A percentile compares a stretch with the other conserved stretches of the same genome.
Evolutionary conservation across 345 rosid species (phyloP).

Genomic region (Hibiscus syriacus): DNA sequence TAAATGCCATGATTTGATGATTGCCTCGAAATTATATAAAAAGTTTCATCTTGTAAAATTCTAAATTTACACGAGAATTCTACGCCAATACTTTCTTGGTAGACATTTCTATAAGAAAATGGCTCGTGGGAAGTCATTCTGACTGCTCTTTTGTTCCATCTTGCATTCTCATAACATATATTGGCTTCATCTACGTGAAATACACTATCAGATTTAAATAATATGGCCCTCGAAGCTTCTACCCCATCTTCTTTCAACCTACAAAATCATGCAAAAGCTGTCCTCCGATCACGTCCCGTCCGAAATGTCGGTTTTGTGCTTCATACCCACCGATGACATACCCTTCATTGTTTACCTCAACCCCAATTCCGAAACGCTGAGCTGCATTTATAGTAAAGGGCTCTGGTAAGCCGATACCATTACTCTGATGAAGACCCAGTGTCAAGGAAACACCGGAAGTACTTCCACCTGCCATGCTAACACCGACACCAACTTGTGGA

Average conservation of each 20-base stretch:
- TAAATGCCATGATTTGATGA: too few relatives aligned
- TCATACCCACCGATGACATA: conserved; percentile 50
- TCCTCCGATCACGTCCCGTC: conserved; percentile 61
- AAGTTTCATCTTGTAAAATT: conserved; percentile 3
- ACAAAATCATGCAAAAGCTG: conserved; percentile 90
- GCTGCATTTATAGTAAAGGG: conserved; percentile 57
- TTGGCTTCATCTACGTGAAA: conserved; percentile 1
- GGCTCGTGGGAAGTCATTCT: not conserved
- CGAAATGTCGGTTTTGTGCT: conserved; percentile 47
- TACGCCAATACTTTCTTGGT: not conserved
- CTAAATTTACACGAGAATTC: conserved; percentile 24
- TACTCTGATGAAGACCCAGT: conserved; percentile 75
- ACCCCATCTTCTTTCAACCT: conserved; percentile 60
- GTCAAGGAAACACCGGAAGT: conserved; percentile 57
- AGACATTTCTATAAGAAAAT: not conserved
- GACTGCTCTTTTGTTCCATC: not conserved
- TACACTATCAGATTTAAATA: not conserved
- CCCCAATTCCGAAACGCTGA: conserved; percentile 56
- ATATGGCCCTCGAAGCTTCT: not conserved
- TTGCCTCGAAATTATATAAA: not conserved
- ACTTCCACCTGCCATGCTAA: conserved; percentile 37
- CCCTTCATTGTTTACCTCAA: conserved; percentile 30
- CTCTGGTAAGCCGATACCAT: conserved; percentile 48
- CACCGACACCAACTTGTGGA: conserved; percentile 24
- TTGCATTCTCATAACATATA: not conserved